Base-by-base conservation (phyloP, 768 basidiomycete species). In the Suillus brevipes region DNA sequence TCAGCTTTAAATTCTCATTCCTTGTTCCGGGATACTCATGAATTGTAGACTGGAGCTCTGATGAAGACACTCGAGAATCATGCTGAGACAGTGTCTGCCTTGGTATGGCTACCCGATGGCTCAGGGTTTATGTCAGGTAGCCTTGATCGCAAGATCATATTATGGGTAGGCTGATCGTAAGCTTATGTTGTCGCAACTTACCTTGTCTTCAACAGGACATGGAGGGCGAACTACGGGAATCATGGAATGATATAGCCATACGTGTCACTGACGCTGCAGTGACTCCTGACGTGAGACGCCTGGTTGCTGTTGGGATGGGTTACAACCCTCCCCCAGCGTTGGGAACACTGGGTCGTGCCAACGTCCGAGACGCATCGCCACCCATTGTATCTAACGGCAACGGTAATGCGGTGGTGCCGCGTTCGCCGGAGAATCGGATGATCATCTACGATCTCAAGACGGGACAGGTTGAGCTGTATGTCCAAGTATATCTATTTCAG, bases 51-150 rank as follows among this genome's bases (percentile, higher is more conserved):
- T 43, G 94, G 94, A n/a, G 76, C 83, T 61, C 88, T 87, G 73
- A 78, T 89, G 59, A 82, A 86, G 64, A 83, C 85, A 0, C 80
- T 94, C 23, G 84, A 88, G 13, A 84, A 84, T 43, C 95, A 98
- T 75, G 78, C 79, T 47, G 94, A 98, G 65, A 88, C 89, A 2
- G 92, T 99, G 61, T 92, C 92, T 20, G 87, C 94, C 2, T 83
- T 98, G 42, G 84, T 86, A 37, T 98, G 95, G 94, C 80, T 95
- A 47, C 91, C 94, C 23, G 92, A 97, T 74, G 90, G 90, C 40
- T 87, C 87, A 25, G 94, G 93, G 9, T 97, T 99, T 74, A 85
- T 97, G 69, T 96, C 95, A 13, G 90, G 89, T 59, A 91, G 91
- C 50, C 81, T 97, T 72, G 97, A 98, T 76, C 87, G 89, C 67